Base-by-base conservation (phyloP, 2,329 filamentous ascomycete genomes). In the Colletotrichum zoysiae region DNA sequence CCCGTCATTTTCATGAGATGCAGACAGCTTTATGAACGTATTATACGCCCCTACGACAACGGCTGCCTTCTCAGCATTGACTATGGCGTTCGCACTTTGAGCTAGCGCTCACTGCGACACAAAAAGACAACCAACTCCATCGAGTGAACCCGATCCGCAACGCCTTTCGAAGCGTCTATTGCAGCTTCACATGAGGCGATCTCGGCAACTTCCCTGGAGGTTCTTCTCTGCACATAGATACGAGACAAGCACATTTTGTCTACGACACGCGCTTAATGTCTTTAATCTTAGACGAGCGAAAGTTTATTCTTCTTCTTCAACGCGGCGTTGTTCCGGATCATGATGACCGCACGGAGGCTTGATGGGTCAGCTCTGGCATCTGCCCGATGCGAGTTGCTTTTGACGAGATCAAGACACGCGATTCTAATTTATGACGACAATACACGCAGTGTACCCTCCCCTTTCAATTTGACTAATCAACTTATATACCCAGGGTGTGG, bases 401-500 rank as follows among this genome's bases (percentile, higher is more conserved):
- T 53, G 70, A 46, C 53, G 73, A 73, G 65, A 76, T 75, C 68
- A 75, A 73, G 74, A 74, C 69, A 74, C 73, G 75, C 70, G 70
- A 74, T 73, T 59, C 72, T 76, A 78, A 74, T 78, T 74, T 77
- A 75, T 66, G 64, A 78, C 73, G 74, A 78, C 65, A 60, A 75
- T 66, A 67, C 51, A 74, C 42, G 74, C 77, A 74, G 59, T 74
- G 73, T 35, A 74, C 78, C 76, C 77, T 78, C 75, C 78, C 76
- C 76, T 76, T 81, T 81, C 76, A 74, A 78, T 81, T 81, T 78
- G 76, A 74, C 78, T 78, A 74, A 78, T 78, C 76, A 77, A 79
- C 80, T 75, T 79, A 81, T 84, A 84, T 84, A 84, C 82, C 82
- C 80, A 75, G 75, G 63, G 62, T 58, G 73, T 23, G 65, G 26